Percentiles rank a stretch among this genome's conserved stretches.
phyloP scores from a whole-genome alignment of 768 basidiomycete genomes.

The Crepidotus variabilis region DNA sequence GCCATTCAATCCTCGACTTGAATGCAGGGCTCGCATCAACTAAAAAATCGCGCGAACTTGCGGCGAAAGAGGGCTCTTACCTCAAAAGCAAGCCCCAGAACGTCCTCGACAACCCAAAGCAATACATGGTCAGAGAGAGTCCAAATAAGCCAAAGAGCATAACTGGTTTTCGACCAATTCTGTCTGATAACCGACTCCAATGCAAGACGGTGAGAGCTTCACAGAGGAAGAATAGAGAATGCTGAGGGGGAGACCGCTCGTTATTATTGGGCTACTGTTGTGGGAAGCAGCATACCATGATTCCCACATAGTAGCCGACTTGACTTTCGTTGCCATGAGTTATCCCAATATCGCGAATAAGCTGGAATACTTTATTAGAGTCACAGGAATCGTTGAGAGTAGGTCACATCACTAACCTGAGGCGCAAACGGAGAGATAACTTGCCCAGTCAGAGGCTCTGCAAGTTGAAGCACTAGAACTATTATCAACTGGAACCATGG shows the following conservation, averaged over 20 bases:
- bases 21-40: slow-evolving; percentile 1
- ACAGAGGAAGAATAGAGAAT: slow-evolving; percentile 74
- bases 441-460: slow-evolving; percentile 73
- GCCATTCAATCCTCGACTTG: slow-evolving; percentile 67
- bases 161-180: slow-evolving; percentile 72
- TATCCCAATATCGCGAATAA: slow-evolving; percentile 63
- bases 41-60: not conserved
- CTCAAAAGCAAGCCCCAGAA: slow-evolving; percentile 62
- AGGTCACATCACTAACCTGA: slow-evolving; percentile 42
- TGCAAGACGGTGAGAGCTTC: slow-evolving; percentile 71
- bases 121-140: slow-evolving; percentile 64
- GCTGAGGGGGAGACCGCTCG: slow-evolving; percentile 33
- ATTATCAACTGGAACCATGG: slow-evolving; percentile 71
- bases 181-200: slow-evolving; percentile 73
- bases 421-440: slow-evolving; percentile 78
- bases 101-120: slow-evolving; percentile 68
- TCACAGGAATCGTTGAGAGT: not conserved
- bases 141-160: slow-evolving; percentile 65
- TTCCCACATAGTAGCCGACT: slow-evolving; percentile 77
- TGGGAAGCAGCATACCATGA: slow-evolving; percentile 43
- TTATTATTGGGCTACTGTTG: not conserved
- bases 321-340: slow-evolving; percentile 66
- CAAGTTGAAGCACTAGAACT: slow-evolving; percentile 68
- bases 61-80: slow-evolving; percentile 19
- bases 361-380: slow-evolving; percentile 28